Evolutionary conservation across 108 stramenopile species (phyloP), one percentile per base, ranked within the genome.

Genomic region (Cylindrotheca closterium): DNA sequence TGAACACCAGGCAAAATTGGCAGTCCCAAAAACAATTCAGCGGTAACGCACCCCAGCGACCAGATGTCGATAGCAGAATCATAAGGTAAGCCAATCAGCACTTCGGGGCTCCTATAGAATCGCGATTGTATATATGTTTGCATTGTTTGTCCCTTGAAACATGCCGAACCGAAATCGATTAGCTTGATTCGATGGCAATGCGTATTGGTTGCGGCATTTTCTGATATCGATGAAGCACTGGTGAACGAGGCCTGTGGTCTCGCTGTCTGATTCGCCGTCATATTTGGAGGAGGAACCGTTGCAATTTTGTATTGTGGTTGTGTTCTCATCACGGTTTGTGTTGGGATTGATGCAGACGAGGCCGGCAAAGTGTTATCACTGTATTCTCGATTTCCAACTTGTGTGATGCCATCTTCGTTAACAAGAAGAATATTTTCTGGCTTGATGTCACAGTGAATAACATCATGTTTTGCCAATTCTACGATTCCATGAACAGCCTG

Each of bases 361-460:
- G 37, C 10, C 2, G 58, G 18, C 10, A 4, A 58, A 3, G 10
- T 3, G 3, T n/a, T 2, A 2, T 31, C 22, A 4, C 22, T 33
- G 7, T 58, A 24, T 22, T 37, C 32, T 30, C 48, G 47, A 15
- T 70, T 73, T 46, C 60, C 54, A 4, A 85, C 64, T 1, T 56
- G 47, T 1, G 75, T 74, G 3, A 68, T 65, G 5, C 59, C 84
- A 45, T 81, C 79, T 18, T 80, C 74, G 46, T 56, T 51, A 22
- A 85, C 83, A 62, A 99, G 78, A 33, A 99, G 77, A 48, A 99
- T 92, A 77, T 99, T 99, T 58, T 99, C 98, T 0, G 98, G 98
- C 67, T 99, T 99, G 51, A 99, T 75, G 79, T 99, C 98, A 71
- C 97, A 97, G 73, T 99, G 98, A 3, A 99, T 94, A 27, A 99